A percentile compares a stretch with the other conserved stretches of the same genome.
phyloP scores from a whole-genome alignment of 305 asterid genomes.

The Fraxinus albicans region DNA sequence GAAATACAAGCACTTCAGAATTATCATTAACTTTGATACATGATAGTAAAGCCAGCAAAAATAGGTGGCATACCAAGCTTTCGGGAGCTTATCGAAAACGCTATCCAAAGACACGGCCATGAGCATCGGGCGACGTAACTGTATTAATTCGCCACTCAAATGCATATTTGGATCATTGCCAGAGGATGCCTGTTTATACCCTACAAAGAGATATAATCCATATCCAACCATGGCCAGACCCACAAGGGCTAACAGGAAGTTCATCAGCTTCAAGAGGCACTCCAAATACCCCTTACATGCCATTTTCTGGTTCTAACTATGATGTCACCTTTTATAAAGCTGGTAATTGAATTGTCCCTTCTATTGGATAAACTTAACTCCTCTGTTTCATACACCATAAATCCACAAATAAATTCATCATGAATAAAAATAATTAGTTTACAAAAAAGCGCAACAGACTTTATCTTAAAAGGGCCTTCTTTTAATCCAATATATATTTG shows the following conservation, averaged over 20 bases:
- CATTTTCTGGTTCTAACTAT: constrained; percentile 37
- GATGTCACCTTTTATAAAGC: background rate
- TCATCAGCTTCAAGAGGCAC: constrained; percentile 82
- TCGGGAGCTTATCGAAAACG: constrained; percentile 89
- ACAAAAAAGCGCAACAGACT: background rate
- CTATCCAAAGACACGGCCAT: constrained; percentile 58
- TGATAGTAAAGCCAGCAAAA: background rate
- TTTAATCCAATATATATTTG: background rate
- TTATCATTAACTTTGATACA: background rate
- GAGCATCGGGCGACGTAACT: constrained; percentile 91
- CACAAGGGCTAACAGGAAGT: constrained; percentile 68
- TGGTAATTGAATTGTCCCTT: background rate
- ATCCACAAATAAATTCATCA: background rate
- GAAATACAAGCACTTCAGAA: background rate
- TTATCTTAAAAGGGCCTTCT: background rate
- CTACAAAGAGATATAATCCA: constrained; percentile 86
- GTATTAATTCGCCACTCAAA: constrained; percentile 43
- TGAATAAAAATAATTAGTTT: background rate
- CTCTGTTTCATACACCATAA: background rate
- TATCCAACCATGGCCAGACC: constrained; percentile 92
- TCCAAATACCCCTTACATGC: constrained; percentile 82
- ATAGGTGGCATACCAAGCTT: constrained; percentile 68
- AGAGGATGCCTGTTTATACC: constrained; percentile 50
- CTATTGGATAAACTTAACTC: background rate
- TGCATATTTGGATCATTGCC: constrained; percentile 51